phyloP scores from a whole-genome alignment of 371 early-diverging fungal genomes.

The Mortierella sp. region DNA sequence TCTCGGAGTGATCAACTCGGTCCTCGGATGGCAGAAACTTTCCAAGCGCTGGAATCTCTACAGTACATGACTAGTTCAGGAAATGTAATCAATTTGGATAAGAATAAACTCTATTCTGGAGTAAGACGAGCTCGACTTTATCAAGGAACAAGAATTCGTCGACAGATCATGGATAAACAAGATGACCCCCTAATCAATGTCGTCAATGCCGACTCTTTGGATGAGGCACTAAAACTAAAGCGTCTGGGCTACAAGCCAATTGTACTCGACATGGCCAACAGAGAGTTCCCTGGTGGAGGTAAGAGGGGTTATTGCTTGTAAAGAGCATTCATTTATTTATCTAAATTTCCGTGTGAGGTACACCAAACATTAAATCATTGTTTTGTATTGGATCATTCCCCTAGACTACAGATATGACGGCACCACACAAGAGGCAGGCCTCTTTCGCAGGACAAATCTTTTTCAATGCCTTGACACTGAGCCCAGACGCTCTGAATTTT shows the following conservation, averaged over 20 bases:
- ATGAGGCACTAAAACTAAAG: conserved; percentile 56
- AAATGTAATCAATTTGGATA: conserved; percentile 22
- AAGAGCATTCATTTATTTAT: conserved; percentile 16
- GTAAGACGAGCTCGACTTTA: conserved; percentile 45
- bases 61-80: conserved; percentile 41
- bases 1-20: conserved; percentile 16
- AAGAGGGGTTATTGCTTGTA: conserved; percentile 18
- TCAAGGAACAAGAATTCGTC: conserved; percentile 43
- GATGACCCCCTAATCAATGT: conserved; percentile 52
- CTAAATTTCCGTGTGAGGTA: neutral
- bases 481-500: conserved; percentile 53
- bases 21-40: conserved; percentile 51
- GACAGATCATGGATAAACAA: conserved; percentile 53
- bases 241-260: conserved; percentile 57
- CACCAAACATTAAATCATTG: neutral
- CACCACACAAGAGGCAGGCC: conserved; percentile 59
- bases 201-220: conserved; percentile 52
- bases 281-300: conserved; percentile 59
- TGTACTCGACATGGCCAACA: conserved; percentile 60
- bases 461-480: conserved; percentile 58
- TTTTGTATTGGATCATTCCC: neutral
- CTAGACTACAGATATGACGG: conserved; percentile 57
- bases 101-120: conserved; percentile 46
- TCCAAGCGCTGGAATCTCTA: conserved; percentile 36
- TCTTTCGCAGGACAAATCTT: conserved; percentile 60